Evolutionary conservation across 228 moss, liverwort and hornwort genomes (phyloP), one percentile per base, ranked within the genome.

Genomic region (Sphagnum magellanicum): DNA sequence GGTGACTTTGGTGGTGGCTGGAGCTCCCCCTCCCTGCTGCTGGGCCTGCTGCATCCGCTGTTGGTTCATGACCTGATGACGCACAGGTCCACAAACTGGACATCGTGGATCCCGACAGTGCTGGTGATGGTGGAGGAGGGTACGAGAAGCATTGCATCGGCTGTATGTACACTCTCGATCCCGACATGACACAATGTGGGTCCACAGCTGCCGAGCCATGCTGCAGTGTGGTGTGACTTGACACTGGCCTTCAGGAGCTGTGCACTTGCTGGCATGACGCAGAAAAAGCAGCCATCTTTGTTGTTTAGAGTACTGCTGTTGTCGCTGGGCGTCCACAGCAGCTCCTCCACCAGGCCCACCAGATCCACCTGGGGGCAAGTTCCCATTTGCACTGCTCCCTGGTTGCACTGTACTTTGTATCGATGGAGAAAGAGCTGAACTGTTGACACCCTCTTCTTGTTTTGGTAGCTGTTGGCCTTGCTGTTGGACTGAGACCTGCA

Each of bases 81-180:
- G 93, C 52, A 98, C 97, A 71, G 97, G 97, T 67, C 91, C 91
- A 79, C 97, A 98, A 70, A 98, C 97, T 72, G 97, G 97, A 81
- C 97, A 98, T 51, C 80, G 84, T 16, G 82, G 71, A 82, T 98
- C 97, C 69, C 79, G 77, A 80, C 97, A 98, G 52, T 87, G 78
- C 74, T 88, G 87, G 67, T 91, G 91, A 68, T 98, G 97, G 73
- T 84, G 90, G 53, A 98, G 88, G 72, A 98, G 88, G 71, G 90
- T 93, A 50, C 92, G 85, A 55, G 97, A 93, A 51, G 97, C 97
- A 81, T 90, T 90, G 82, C 97, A 98, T 64, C 91, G 88, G 63
- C 78, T 90, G 62, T 93, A 98, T 64, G 84, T 81, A 74, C 97
- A 98, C 52, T 91, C 91, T 53, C 82, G 84, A 60, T 98, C 91